Evolutionary conservation across 331 rosid genomes (phyloP), one percentile per base, ranked within the genome.

Genomic region (Quercus phellos): DNA sequence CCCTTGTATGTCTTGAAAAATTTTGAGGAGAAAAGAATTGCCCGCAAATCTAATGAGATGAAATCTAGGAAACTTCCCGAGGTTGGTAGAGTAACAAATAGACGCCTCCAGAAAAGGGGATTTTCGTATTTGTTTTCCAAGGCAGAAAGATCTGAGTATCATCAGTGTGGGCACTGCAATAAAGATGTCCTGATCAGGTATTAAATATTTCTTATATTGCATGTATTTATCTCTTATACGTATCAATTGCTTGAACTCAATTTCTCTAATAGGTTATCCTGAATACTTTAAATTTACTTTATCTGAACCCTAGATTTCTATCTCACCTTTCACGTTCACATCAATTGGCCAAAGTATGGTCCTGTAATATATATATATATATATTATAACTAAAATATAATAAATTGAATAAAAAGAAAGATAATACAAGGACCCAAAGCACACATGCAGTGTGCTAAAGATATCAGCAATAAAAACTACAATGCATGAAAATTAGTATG

Each of bases 1-100:
- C 99, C 99, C 60, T 74, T 95, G 86, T 94, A 93, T 90, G 94
- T 95, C 53, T 60, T 95, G 79, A 95, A 90, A 84, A 92, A 86
- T 79, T 95, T 92, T 87, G 99, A 95, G 88, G 99, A 91, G 89
- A 95, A 80, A 89, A 91, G 89, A 83, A 84, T 91, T 72, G 79
- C 85, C 66, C 97, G 98, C 42, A 91, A 83, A 80, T 82, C 90
- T 73, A 84, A 70, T 81, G 96, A 82, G 75, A 84, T 73, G 78
- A 95, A 86, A 64, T 79, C 86, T 26, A 87, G 80, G 54, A 89
- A 91, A 59, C 55, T 66, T 83, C 68, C 77, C 27, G 92, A 80
- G 77, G 72, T 73, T 58, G 83, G 82, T 79, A 74, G 73, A 77
- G 83, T 84, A 74, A 79, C 7, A 46, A 80, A 68, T 74, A 89